Base-by-base conservation (phyloP, 192 early-diverging fungal species). In the Linnemannia exigua region DNA sequence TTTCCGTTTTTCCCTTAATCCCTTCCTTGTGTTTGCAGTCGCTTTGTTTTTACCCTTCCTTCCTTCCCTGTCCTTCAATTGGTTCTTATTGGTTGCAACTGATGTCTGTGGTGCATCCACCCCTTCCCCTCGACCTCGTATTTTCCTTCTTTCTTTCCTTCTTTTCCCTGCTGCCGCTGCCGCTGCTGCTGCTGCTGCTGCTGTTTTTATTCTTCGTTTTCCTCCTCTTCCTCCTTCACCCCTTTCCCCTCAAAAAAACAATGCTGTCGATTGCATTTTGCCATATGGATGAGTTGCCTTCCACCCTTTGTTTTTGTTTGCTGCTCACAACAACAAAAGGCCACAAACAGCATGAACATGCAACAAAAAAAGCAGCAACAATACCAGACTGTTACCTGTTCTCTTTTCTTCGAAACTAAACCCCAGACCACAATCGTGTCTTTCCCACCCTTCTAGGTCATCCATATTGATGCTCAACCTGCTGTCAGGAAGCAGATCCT, bases 401-500 rank as follows among this genome's bases (percentile, higher is more conserved):
- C 14, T 75, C 61, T 19, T 54, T 2, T 75, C 17, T 25, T 31
- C 16, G 16, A 28, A n/a, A 38, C n/a, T 28, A 51, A 58, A 41
- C 19, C 15, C 22, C 48, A 22, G 48, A 52, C 46, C 38, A 63
- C 35, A 9, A 9, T 44, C 41, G 9, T 37, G 38, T 9, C 38
- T 71, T 5, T n/a, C 12, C 20, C 31, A 15, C n/a, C 47, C 35
- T 67, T 4, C n/a, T 63, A 89, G 88, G 87, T 89, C 54, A 89
- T 89, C 48, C 88, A 89, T 50, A 89, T 89, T 33, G 88, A 89
- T n/a, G 94, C 93, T 16, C 94, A 95, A 80, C 91, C 90, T 72
- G 93, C 82, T 77, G 93, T 93, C 82, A 95, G 90, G 81, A 96
- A 96, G 89, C 96, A 97, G 88, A 96, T 99, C 72, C 89, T 97